Conservation (phyloP, 1,284 basidiomycete species). For the Naganishia albida region DNA sequence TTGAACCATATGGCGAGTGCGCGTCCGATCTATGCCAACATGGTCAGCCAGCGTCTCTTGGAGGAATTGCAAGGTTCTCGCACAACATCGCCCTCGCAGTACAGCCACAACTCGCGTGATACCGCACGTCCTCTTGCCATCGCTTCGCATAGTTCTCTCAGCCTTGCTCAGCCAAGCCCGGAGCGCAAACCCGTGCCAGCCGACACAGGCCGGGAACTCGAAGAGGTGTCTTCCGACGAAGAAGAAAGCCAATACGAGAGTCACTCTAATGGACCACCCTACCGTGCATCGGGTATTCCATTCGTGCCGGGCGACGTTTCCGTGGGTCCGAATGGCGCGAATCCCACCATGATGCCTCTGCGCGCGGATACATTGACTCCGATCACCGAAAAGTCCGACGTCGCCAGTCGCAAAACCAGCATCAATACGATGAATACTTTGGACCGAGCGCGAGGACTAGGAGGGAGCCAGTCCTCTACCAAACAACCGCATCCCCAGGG, state of each 20-base stretch:
- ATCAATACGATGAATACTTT: conserved; percentile 37
- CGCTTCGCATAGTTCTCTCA: conserved; percentile 6
- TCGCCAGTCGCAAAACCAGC: conserved; percentile 43
- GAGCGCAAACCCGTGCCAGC: conserved; percentile 1
- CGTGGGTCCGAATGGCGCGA: not conserved
- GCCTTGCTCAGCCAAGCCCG: conserved; percentile 6
- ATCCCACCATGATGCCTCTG: conserved; percentile 2
- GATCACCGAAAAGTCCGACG: conserved; percentile 57
- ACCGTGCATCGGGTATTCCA: not conserved
- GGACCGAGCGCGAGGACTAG: conserved; percentile 19
- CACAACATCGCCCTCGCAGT: conserved; percentile 20
- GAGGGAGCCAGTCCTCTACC: conserved; percentile 28
- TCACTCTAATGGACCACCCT: conserved; percentile 3
- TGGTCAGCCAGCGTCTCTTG: conserved; percentile 18
- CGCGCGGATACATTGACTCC: conserved; percentile 53
- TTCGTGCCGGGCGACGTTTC: not conserved
- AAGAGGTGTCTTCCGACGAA: conserved; percentile 20
- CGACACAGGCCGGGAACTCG: not conserved
- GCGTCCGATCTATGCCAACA: conserved; percentile 25
- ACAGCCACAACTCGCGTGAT: conserved; percentile 11
- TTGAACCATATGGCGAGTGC: conserved; percentile 28
- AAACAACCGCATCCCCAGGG: not conserved
- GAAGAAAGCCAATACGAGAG: conserved; percentile 21
- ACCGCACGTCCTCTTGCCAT: conserved; percentile 1
- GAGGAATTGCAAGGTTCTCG: conserved; percentile 14